A percentile compares a stretch with the other conserved stretches of the same genome.
phyloP scores from a whole-genome alignment of 768 basidiomycete species.

The Podaxis carcinomalis region DNA sequence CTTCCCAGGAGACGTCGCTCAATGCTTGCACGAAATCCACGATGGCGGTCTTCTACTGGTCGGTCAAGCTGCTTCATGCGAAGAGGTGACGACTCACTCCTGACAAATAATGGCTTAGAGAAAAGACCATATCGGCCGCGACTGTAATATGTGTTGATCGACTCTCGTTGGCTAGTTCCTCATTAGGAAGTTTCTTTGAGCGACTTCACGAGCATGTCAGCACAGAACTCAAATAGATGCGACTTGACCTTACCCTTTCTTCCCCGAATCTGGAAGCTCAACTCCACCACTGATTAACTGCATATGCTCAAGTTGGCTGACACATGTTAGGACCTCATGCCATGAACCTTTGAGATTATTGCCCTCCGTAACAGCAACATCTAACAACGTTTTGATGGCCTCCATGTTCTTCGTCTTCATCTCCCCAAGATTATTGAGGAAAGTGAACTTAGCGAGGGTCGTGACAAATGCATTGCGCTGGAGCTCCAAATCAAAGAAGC shows the following conservation, averaged over 20 bases:
- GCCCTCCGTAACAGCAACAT: slow-evolving; percentile 95
- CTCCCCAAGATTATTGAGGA: slow-evolving; percentile 95
- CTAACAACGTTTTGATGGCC: slow-evolving; percentile 92
- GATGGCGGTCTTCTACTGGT: slow-evolving; percentile 72
- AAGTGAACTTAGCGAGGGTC: slow-evolving; percentile 94
- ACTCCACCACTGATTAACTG: slow-evolving; percentile 91
- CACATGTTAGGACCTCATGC: slow-evolving; percentile 95
- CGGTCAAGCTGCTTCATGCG: neutral
- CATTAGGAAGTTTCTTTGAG: slow-evolving; percentile 67
- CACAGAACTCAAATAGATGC: neutral
- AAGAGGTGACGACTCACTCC: slow-evolving; percentile 59
- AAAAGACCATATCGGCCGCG: slow-evolving; percentile 99
- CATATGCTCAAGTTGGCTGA: slow-evolving; percentile 98
- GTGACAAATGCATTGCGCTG: slow-evolving; percentile 99
- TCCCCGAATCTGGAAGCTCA: slow-evolving; percentile 73
- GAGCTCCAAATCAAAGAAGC: slow-evolving; percentile 94
- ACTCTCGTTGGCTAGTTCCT: slow-evolving; percentile 95
- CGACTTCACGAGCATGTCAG: slow-evolving; percentile 27
- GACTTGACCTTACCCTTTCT: slow-evolving; percentile 64
- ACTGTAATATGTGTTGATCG: slow-evolving; percentile 97
- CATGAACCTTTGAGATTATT: slow-evolving; percentile 94
- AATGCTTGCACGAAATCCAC: slow-evolving; percentile 96
- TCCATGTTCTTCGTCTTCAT: slow-evolving; percentile 99
- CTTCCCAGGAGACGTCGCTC: slow-evolving; percentile 98
- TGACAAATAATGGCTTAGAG: slow-evolving; percentile 87